A percentile compares a stretch with the other conserved stretches of the same genome.
Evolutionary conservation across 2,329 filamentous ascomycete genomes (phyloP).

Genomic region (Fusarium hostae): DNA sequence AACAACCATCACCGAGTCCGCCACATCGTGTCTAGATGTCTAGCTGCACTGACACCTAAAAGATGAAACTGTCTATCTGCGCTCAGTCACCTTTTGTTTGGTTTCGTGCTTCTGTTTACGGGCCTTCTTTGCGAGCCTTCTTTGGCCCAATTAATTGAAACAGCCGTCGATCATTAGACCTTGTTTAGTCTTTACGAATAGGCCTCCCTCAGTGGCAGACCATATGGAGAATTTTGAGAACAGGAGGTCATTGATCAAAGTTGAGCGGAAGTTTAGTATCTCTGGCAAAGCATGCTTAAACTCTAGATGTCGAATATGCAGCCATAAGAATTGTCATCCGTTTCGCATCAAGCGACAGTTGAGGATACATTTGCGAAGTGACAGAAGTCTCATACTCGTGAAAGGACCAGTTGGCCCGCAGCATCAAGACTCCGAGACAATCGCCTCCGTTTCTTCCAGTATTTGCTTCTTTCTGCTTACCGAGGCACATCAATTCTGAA

Average conservation of each 20-base stretch:
- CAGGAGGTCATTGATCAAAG: not conserved
- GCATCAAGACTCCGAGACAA: constrained; percentile 15
- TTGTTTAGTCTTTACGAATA: not conserved
- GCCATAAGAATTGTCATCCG: not conserved
- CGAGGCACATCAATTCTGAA: not conserved
- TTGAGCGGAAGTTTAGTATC: not conserved
- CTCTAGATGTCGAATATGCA: not conserved
- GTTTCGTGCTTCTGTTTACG: not conserved
- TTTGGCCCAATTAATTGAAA: not conserved
- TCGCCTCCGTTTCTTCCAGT: constrained; percentile 15
- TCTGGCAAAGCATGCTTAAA: not conserved
- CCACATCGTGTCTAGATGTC: constrained; percentile 4
- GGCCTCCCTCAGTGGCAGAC: not conserved
- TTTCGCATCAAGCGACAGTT: constrained; percentile 1
- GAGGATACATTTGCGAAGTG: not conserved
- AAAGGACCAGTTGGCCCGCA: constrained; percentile 18
- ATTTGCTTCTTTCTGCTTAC: constrained; percentile 20
- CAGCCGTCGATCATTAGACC: not conserved
- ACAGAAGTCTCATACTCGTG: not conserved
- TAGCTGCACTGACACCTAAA: not conserved
- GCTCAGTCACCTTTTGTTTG: not conserved
- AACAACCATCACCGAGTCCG: constrained; percentile 4
- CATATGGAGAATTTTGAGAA: not conserved
- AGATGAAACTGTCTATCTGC: constrained; percentile 10
- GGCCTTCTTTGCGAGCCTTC: constrained; percentile 3